Evolutionary conservation across 371 early-diverging fungal species (phyloP).

Genomic region (Parasitella parasitica): DNA sequence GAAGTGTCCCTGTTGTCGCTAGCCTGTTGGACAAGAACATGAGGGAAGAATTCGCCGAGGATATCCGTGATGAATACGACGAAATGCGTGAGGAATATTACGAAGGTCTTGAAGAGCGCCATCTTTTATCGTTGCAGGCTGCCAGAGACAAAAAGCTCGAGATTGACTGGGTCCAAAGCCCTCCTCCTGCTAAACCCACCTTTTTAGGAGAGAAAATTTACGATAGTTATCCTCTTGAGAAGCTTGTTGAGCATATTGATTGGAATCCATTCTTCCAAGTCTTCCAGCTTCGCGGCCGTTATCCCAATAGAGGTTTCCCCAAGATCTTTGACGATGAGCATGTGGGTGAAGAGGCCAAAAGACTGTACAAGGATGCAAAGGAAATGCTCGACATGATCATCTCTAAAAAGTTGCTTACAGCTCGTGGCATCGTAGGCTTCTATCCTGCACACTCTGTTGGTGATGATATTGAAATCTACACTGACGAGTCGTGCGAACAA

Average conservation of each 20-base stretch:
- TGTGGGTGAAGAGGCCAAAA: constrained; percentile 90
- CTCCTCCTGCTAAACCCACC: constrained; percentile 71
- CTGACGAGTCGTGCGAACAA: constrained; percentile 65
- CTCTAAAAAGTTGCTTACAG: constrained; percentile 64
- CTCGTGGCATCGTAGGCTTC: constrained; percentile 80
- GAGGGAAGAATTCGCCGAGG: constrained; percentile 80
- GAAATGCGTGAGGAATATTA: constrained; percentile 93
- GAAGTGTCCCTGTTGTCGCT: constrained; percentile 80
- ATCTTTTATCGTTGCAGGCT: constrained; percentile 64
- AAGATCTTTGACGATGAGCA: constrained; percentile 92
- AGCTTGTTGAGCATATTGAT: constrained; percentile 79
- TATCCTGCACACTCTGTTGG: constrained; percentile 87
- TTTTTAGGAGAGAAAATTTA: constrained; percentile 81
- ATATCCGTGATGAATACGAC: constrained; percentile 88
- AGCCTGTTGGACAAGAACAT: constrained; percentile 76
- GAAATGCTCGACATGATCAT: constrained; percentile 78
- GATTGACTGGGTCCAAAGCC: constrained; percentile 67
- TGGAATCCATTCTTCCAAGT: constrained; percentile 98
- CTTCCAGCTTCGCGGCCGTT: constrained; percentile 92
- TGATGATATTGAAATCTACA: constrained; percentile 84
- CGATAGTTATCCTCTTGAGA: constrained; percentile 69
- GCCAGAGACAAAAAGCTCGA: constrained; percentile 64
- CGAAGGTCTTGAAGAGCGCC: constrained; percentile 83
- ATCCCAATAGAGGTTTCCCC: constrained; percentile 94
- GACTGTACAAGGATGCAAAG: constrained; percentile 83